Evolutionary conservation across 768 basidiomycete genomes (phyloP).

Genomic region (Lactarius evosmus): DNA sequence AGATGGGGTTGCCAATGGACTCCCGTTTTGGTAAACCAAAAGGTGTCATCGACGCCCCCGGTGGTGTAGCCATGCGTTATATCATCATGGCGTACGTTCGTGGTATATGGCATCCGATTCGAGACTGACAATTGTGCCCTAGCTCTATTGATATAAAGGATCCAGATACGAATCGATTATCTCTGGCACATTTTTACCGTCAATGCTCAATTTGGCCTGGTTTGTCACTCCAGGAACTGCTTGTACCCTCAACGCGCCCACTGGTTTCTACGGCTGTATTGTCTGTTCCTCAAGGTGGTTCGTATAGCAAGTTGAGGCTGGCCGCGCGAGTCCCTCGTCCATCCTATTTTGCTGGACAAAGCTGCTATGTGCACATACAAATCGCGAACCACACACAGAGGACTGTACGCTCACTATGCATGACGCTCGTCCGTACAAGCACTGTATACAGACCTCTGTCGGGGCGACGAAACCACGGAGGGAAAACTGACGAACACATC

Average conservation of each 20-base stretch:
- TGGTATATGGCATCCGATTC: not conserved
- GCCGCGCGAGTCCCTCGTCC: conserved; percentile 66
- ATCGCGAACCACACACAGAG: conserved; percentile 69
- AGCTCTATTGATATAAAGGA: conserved; percentile 79
- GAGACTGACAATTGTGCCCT: conserved; percentile 7
- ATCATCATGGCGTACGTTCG: conserved; percentile 71
- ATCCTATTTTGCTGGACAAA: conserved; percentile 81
- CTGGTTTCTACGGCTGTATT: conserved; percentile 55
- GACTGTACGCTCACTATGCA: conserved; percentile 58
- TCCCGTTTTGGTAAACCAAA: conserved; percentile 52
- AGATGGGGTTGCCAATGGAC: conserved; percentile 60
- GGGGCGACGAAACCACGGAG: conserved; percentile 35
- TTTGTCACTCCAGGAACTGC: conserved; percentile 55
- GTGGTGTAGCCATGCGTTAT: conserved; percentile 68
- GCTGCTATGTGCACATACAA: conserved; percentile 60
- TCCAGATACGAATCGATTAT: conserved; percentile 51
- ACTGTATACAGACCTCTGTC: conserved; percentile 60
- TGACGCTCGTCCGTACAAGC: conserved; percentile 63
- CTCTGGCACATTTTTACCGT: conserved; percentile 89
- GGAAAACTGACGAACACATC: conserved; percentile 36
- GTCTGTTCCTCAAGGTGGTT: conserved; percentile 57
- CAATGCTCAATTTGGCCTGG: conserved; percentile 77
- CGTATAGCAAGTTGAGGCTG: conserved; percentile 49
- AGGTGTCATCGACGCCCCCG: conserved; percentile 51
- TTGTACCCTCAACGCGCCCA: conserved; percentile 59